Conservation (phyloP, 768 basidiomycete species). For the Lentinula aciculospora region DNA sequence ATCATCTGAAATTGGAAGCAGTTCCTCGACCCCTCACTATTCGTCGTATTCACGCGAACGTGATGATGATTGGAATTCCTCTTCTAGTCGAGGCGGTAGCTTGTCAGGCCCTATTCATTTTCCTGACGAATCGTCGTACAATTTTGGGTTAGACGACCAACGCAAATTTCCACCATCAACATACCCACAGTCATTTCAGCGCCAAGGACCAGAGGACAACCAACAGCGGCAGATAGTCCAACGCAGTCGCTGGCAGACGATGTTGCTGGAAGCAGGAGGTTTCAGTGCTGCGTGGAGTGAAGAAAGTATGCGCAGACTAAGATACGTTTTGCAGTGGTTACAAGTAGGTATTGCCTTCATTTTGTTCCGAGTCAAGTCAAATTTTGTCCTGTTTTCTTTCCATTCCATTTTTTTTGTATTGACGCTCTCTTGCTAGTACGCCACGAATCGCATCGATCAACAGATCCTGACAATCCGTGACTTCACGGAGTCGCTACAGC, state of each 20-base stretch:
- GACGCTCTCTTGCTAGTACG: constrained; percentile 47
- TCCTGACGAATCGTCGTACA: background rate
- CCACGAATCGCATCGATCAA: constrained; percentile 80
- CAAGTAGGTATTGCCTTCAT: constrained; percentile 45
- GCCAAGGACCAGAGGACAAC: background rate
- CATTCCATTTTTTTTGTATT: background rate
- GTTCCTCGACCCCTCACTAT: background rate
- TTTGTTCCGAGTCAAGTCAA: background rate
- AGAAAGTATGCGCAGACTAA: constrained; percentile 81
- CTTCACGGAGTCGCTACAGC: constrained; percentile 69
- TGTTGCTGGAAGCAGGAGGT: constrained; percentile 74
- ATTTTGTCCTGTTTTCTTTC: background rate
- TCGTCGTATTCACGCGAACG: background rate
- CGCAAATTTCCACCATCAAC: background rate
- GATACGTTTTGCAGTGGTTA: constrained; percentile 86
- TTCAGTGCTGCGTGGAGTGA: constrained; percentile 85
- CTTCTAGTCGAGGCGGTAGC: background rate
- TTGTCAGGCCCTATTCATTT: background rate
- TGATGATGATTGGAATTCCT: background rate
- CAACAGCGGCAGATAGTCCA: constrained; percentile 48
- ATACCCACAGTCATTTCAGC: background rate
- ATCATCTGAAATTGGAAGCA: background rate
- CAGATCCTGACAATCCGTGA: constrained; percentile 82
- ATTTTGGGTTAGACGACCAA: background rate
- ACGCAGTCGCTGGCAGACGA: constrained; percentile 81